Conservation (phyloP, 2,329 filamentous ascomycete species). For the Saccharata proteae region DNA sequence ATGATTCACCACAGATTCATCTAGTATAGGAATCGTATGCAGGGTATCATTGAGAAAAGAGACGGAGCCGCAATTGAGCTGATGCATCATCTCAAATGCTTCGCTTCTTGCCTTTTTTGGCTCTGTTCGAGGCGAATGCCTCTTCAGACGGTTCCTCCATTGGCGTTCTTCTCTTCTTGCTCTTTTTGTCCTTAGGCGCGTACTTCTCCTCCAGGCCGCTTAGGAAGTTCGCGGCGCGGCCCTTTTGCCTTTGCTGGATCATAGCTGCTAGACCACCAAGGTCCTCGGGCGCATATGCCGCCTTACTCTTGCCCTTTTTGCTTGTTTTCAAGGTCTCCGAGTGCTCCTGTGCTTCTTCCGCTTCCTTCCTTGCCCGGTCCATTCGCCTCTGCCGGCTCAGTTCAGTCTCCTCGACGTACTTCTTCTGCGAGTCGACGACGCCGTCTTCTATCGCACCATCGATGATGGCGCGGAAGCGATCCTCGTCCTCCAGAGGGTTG, state of each 20-base stretch:
- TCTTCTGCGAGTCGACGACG: constrained; percentile 53
- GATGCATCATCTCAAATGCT: not conserved
- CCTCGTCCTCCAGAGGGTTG: constrained; percentile 71
- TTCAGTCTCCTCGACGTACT: constrained; percentile 50
- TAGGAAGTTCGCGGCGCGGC: constrained; percentile 23
- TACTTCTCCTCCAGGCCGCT: constrained; percentile 23
- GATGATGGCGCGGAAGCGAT: constrained; percentile 69
- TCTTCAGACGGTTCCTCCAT: constrained; percentile 52
- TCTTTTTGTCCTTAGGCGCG: constrained; percentile 25
- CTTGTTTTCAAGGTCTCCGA: constrained; percentile 64
- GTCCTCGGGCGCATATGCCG: constrained; percentile 21
- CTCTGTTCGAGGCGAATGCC: constrained; percentile 32
- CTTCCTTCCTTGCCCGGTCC: constrained; percentile 54
- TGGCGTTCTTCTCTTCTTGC: constrained; percentile 32
- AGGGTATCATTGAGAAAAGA: not conserved
- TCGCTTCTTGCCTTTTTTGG: constrained; percentile 14
- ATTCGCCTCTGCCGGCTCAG: constrained; percentile 47
- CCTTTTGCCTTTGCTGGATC: constrained; percentile 24
- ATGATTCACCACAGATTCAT: too few species aligned
- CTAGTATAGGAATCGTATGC: not conserved
- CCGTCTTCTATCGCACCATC: constrained; percentile 62
- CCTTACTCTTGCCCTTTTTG: constrained; percentile 39
- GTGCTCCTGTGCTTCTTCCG: constrained; percentile 59
- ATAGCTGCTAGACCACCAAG: constrained; percentile 21
- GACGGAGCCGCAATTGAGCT: not conserved